These are phyloP conservation scores for Rhamnella rubrinervis DNA, from an alignment of 331 rosid species.

Conservation along the genomic window DNA sequence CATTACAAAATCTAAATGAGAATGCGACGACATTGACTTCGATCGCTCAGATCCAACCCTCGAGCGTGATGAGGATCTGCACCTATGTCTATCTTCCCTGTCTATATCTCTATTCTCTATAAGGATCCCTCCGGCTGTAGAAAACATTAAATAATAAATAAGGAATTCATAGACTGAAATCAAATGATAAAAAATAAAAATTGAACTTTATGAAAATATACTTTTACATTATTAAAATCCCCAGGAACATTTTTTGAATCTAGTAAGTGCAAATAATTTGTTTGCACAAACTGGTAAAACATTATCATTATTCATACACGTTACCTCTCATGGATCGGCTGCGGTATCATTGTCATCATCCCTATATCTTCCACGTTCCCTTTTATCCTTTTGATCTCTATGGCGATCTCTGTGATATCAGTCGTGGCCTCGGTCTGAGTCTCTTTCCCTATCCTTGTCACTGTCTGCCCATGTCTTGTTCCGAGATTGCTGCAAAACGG, in stretches of 20 bases:
- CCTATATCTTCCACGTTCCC: constrained; percentile 75
- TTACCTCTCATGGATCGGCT: constrained; percentile 73
- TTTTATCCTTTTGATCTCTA: constrained; percentile 78
- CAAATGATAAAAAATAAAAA: background rate
- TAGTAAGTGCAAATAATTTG: too few species aligned
- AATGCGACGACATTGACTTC: constrained; percentile 62
- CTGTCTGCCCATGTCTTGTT: constrained; percentile 30
- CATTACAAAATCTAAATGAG: constrained; percentile 49
- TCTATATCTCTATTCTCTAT: constrained; percentile 30
- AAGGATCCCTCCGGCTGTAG: constrained; percentile 75
- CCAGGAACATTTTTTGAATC: background rate
- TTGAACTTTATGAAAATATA: too few species aligned
- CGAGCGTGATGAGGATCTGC: constrained; percentile 62
- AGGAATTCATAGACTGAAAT: background rate
- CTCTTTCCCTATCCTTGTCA: constrained; percentile 60
- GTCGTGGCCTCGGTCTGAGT: constrained; percentile 59
- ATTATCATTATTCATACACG: too few species aligned
- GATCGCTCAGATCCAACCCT: constrained; percentile 68
- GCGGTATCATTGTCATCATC: constrained; percentile 67
- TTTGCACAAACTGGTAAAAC: too few species aligned
- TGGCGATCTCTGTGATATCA: constrained; percentile 78
- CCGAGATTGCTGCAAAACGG: constrained; percentile 57
- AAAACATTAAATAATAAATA: background rate
- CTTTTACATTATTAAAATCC: background rate
- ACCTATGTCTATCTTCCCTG: constrained; percentile 69